Conservation (phyloP, 2,329 filamentous ascomycete species). For the Dactylellina drechsleri region DNA sequence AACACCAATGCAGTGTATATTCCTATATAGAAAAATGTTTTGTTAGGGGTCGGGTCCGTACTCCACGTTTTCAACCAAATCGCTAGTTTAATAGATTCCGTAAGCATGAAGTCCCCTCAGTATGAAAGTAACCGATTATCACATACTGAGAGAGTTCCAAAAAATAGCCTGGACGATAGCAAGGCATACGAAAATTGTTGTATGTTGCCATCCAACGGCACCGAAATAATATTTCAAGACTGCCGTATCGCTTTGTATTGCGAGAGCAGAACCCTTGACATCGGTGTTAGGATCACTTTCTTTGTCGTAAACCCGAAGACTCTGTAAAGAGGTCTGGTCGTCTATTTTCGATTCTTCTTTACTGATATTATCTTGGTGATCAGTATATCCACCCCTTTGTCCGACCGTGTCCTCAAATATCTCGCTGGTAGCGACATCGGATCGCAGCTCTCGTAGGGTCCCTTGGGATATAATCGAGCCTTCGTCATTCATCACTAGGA, state of each 20-base stretch:
- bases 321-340: no score
- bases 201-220: conserved; percentile 17
- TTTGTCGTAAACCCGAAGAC: no score
- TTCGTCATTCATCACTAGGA: conserved; percentile 13
- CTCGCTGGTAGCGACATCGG: no score
- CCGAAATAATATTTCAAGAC: conserved; percentile 22
- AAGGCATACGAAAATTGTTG: conserved; percentile 11
- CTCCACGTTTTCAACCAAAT: conserved; percentile 17
- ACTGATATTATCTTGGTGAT: no score
- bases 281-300: no score
- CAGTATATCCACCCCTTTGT: no score
- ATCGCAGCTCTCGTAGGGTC: background rate
- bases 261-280: no score
- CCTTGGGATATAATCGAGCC: conserved; percentile 8
- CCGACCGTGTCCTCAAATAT: no score
- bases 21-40: conserved; percentile 16
- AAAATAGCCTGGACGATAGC: conserved; percentile 1
- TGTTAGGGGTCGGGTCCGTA: conserved; percentile 1
- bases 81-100: background rate
- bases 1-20: conserved; percentile 7
- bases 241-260: background rate
- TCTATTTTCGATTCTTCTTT: no score
- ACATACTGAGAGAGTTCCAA: conserved; percentile 24
- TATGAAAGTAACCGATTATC: background rate
- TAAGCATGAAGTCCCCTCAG: background rate